phyloP scores from a whole-genome alignment of 345 rosid species.

The Eucalyptus cloeziana region DNA sequence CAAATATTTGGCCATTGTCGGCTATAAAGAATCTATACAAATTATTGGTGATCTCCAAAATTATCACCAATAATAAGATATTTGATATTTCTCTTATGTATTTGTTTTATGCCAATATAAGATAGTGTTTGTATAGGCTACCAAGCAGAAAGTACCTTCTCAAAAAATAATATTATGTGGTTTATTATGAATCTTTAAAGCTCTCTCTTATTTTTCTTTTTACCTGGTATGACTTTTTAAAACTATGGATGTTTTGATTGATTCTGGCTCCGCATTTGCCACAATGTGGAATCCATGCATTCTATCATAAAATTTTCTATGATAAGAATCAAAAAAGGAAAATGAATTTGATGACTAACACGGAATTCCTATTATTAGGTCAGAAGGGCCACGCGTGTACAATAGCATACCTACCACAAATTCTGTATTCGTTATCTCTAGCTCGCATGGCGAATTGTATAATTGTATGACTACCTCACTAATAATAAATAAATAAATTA shows the following conservation, averaged over 20 bases:
- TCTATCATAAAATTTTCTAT: too few relatives aligned
- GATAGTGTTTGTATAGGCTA: neutral
- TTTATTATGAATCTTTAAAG: too few relatives aligned
- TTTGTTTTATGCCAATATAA: neutral
- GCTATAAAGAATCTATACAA: too few relatives aligned
- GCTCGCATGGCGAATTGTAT: neutral
- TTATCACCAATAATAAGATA: too few relatives aligned
- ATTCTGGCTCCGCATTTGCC: fast-evolving
- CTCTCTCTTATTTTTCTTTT: neutral
- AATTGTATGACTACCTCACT: too few relatives aligned
- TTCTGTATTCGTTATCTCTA: too few relatives aligned
- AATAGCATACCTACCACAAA: neutral
- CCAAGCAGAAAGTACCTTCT: fast-evolving
- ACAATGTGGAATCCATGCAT: too few relatives aligned
- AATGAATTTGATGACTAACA: neutral
- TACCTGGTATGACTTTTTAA: fast-evolving
- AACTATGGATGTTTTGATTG: too few relatives aligned
- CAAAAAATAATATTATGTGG: too few relatives aligned
- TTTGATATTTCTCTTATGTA: too few relatives aligned
- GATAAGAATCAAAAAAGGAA: fast-evolving
- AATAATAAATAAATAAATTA: neutral
- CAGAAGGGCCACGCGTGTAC: neutral
- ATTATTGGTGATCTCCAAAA: neutral
- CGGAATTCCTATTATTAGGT: fast-evolving
- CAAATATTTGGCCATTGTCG: fast-evolving